These are phyloP conservation scores for Cryomyces minteri DNA, from an alignment of 495 filamentous ascomycete genomes.

Conservation along the genomic window DNA sequence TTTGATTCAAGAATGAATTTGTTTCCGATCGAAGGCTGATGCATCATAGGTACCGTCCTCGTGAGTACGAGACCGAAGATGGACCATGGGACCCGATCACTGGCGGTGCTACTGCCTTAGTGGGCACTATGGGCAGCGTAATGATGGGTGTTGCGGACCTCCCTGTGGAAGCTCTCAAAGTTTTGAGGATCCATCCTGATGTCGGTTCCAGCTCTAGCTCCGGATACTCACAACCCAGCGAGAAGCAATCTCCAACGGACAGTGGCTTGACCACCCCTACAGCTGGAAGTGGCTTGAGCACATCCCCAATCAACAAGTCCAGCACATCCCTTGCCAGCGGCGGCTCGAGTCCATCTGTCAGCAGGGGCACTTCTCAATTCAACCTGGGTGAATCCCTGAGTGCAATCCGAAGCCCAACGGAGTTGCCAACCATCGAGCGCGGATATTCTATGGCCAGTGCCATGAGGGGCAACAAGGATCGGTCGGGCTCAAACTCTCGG, in stretches of 20 bases:
- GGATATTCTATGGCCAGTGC: constrained; percentile 4
- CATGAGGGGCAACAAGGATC: constrained; percentile 1
- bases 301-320: neutral
- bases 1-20: neutral
- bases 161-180: constrained; percentile 44
- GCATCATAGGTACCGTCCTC: constrained; percentile 12
- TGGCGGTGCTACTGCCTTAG: constrained; percentile 41
- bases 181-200: constrained; percentile 30
- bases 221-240: neutral
- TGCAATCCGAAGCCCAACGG: neutral
- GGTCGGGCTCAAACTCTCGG: constrained; percentile 2
- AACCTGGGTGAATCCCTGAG: neutral
- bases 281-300: neutral
- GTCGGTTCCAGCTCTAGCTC: no score
- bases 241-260: neutral
- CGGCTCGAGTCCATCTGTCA: neutral
- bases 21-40: neutral
- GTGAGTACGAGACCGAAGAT: constrained; percentile 25
- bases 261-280: neutral
- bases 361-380: neutral
- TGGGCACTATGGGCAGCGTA: constrained; percentile 57
- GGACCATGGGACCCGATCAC: constrained; percentile 24
- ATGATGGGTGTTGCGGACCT: constrained; percentile 72
- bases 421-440: neutral
- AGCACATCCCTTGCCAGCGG: neutral